Evolutionary conservation across 1,284 basidiomycete species (phyloP), one percentile per base, ranked within the genome.

Genomic region (Schizopora paradoxa): DNA sequence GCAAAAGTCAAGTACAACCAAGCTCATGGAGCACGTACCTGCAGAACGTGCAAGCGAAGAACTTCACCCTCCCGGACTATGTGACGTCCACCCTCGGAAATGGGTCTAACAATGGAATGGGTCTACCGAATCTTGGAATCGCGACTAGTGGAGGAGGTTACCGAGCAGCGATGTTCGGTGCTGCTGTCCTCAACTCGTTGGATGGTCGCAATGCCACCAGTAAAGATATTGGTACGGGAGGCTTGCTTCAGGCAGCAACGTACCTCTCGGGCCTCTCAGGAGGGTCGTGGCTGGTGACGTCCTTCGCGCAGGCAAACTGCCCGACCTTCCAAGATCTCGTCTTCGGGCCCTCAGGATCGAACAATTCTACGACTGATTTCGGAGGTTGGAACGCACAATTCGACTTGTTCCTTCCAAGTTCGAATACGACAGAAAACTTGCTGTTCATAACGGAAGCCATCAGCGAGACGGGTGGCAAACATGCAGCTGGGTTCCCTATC

Each of bases 131-230:
- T 4, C 48, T 76, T 0, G 68, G 67, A 0, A 70, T 75, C 38
- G 66, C 71, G 0, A 58, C 58, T 16, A 75, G 72, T 43, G 73
- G 73, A 5, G 74, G 73, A 11, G 66, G 73, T 0, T 68, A 70
- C 46, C 62, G 74, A 3, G 73, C 76, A 0, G 68, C 72, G 0
- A 63, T 73, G 2, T 75, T 76, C 51, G 73, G 71, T 5, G 72
- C 72, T 0, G 76, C 70, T 0, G 62, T 73, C 3, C 51, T 78
- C 33, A 70, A 70, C 41, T 68, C 70, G 1, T 53, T 79, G 21
- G 77, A 79, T 49, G 70, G 57, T 5, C 57, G 76, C 11, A 77
- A 79, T 47, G 18, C 55, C 5, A 64, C 72, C 0, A 64, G 73
- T 0, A 61, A 55, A 7, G 41, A 34, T 2, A 64, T 58, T 0